Base-by-base conservation (phyloP, 2,329 filamentous ascomycete genomes). In the Blastomyces silverae region DNA sequence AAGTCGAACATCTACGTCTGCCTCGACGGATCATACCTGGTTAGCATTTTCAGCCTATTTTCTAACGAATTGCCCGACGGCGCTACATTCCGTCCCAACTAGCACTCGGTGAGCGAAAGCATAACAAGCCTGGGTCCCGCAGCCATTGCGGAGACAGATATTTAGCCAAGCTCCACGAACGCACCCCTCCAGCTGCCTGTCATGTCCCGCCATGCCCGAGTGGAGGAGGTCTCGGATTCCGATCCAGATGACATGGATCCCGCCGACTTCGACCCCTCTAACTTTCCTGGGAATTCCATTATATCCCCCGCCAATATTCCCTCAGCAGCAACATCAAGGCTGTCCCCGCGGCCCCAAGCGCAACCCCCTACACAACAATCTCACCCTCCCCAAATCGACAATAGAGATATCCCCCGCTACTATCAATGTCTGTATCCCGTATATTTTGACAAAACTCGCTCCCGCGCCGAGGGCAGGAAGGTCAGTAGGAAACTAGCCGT, bases 361-460 rank as follows among this genome's bases (percentile, higher is more conserved):
- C 67, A 63, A 56, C 44, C 67, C 72, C 67, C 75, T 60, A 69
- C 76, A 65, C 77, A 80, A 65, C 77, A 80, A 69, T 81, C 86
- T 75, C 78, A 83, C 62, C 74, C 79, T 65, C 8, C 69, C 79
- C 46, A 57, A 37, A 61, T 68, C n/a, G 63, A 64, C 66, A 78
- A 81, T 70, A 81, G 80, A 65, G 82, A 86, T 67, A 81, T 81
- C 66, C 82, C 91, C 77, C 90, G 89, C 73, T 81, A 86, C 78
- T 96, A 87, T 81, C 89, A 94, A 77, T 93, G 91, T 78, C 83
- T 99, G 34, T 99, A 99, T 80, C 93, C 94, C 0, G 81, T 97
- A 66, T 99, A 99, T 83, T 99, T 99, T 73, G 93, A 97, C 82
- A 84, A 83, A 69, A 81, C 82, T 31, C 72, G 77, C 48, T 73